phyloP scores from a whole-genome alignment of 2,329 filamentous ascomycete genomes.

The Ceratocystiopsis sp. region DNA sequence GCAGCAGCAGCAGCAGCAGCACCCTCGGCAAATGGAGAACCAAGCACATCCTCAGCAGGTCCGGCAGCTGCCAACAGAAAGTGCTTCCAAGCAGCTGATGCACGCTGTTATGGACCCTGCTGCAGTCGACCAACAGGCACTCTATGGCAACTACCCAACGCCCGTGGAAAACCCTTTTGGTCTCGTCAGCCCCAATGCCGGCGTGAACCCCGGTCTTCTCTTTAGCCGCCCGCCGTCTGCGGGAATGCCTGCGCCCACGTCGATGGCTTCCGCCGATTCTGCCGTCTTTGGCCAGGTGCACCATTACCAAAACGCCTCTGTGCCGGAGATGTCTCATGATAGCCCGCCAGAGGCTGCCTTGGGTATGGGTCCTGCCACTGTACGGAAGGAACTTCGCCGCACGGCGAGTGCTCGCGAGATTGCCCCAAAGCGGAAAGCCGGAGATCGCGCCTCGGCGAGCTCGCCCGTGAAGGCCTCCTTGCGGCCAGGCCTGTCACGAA shows the following conservation, averaged over 20 bases:
- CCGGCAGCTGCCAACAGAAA: too few relatives aligned
- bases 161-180: conserved; percentile 34
- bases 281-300: conserved; percentile 10
- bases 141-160: conserved; percentile 25
- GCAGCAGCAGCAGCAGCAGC: conserved; percentile 11
- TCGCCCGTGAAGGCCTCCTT: conserved; percentile 34
- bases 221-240: conserved; percentile 35
- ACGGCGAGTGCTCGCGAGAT: conserved; percentile 28
- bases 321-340: conserved; percentile 12
- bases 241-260: conserved; percentile 14
- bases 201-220: conserved; percentile 43
- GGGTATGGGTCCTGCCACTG: conserved; percentile 15
- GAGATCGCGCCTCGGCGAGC: conserved; percentile 24
- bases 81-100: conserved; percentile 29
- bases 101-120: conserved; percentile 21
- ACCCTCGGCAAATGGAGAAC: conserved; percentile 9
- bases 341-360: conserved; percentile 10
- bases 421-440: conserved; percentile 22
- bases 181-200: conserved; percentile 26
- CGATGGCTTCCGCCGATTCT: not conserved
- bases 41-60: not conserved
- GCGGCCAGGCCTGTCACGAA: conserved; percentile 34
- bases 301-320: conserved; percentile 12
- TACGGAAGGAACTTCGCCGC: conserved; percentile 24
- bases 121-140: conserved; percentile 18